A percentile compares a stretch with the other conserved stretches of the same genome.
These are phyloP conservation scores for Lepidium aucheri DNA, from an alignment of 345 rosid species.

Conservation along the genomic window DNA sequence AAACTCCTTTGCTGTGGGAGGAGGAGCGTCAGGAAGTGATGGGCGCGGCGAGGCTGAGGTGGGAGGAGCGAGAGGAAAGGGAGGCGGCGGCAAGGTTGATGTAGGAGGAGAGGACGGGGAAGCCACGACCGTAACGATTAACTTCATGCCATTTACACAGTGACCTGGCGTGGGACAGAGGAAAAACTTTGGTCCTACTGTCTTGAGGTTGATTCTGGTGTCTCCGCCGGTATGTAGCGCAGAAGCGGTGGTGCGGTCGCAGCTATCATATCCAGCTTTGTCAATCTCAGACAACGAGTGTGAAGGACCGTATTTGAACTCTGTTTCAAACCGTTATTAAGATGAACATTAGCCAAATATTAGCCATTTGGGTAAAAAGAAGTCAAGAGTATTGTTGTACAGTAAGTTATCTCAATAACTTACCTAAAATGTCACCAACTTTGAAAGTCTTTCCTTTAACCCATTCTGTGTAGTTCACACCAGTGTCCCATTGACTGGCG, in stretches of 20 bases:
- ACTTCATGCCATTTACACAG: conserved; percentile 12
- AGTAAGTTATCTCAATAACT: not conserved
- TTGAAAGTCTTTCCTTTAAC: conserved; percentile 20
- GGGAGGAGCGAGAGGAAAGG: not conserved
- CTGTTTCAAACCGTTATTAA: conserved; percentile 1
- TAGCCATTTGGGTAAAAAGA: not conserved
- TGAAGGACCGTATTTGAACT: conserved; percentile 9
- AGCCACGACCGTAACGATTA: conserved; percentile 11
- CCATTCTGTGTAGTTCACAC: conserved; percentile 20
- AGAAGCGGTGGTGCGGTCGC: not conserved
- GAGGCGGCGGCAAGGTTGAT: not conserved
- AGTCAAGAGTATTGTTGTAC: not conserved
- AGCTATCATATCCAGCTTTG: conserved; percentile 13
- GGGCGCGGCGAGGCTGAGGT: not conserved
- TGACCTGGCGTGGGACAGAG: conserved; percentile 16
- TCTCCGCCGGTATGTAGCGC: not conserved
- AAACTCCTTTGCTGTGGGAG: not conserved
- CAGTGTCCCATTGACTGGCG: not conserved
- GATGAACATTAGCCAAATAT: not conserved
- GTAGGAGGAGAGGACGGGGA: not conserved
- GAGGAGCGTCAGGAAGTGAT: not conserved
- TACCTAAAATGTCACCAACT: conserved; percentile 28
- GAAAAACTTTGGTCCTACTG: conserved; percentile 1
- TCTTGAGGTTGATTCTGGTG: not conserved
- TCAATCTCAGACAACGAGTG: conserved; percentile 15